Evolutionary conservation across 2,329 filamentous ascomycete species (phyloP).

Genomic region (Dactylellina parvicollis): DNA sequence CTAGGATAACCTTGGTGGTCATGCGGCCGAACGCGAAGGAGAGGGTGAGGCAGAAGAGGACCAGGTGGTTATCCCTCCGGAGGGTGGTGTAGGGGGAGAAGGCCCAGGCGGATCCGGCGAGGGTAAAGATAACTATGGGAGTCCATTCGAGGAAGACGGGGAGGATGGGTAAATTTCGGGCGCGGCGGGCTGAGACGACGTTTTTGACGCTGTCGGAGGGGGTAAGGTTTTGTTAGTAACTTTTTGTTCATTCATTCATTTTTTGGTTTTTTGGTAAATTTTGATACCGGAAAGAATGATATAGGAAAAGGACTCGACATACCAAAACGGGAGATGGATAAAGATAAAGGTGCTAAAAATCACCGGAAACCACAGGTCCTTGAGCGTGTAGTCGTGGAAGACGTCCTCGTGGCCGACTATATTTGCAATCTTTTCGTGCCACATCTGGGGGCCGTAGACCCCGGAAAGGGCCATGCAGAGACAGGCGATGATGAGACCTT

Average conservation of each 20-base stretch:
- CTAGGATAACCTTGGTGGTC: slow-evolving; percentile 98
- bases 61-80: slow-evolving; percentile 82
- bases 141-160: slow-evolving; percentile 94
- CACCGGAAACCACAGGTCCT: slow-evolving; percentile 85
- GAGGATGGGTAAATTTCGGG: slow-evolving; percentile 76
- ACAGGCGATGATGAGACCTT: slow-evolving; percentile 90
- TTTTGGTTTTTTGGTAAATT: background rate
- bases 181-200: slow-evolving; percentile 78
- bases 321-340: slow-evolving; percentile 84
- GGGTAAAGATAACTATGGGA: slow-evolving; percentile 83
- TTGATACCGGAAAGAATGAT: background rate
- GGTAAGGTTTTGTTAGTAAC: background rate
- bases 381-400: slow-evolving; percentile 77
- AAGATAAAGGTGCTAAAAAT: slow-evolving; percentile 73
- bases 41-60: slow-evolving; percentile 91
- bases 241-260: background rate
- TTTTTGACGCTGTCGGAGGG: slow-evolving; percentile 70
- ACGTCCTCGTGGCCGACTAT: slow-evolving; percentile 71
- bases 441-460: slow-evolving; percentile 86
- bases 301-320: background rate
- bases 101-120: slow-evolving; percentile 81
- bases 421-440: slow-evolving; percentile 78
- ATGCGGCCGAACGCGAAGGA: slow-evolving; percentile 97
- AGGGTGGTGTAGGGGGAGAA: slow-evolving; percentile 88
- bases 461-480: slow-evolving; percentile 86